A percentile compares a stretch with the other conserved stretches of the same genome.
phyloP scores from a whole-genome alignment of 306 rosid genomes.

The Vicia villosa region DNA sequence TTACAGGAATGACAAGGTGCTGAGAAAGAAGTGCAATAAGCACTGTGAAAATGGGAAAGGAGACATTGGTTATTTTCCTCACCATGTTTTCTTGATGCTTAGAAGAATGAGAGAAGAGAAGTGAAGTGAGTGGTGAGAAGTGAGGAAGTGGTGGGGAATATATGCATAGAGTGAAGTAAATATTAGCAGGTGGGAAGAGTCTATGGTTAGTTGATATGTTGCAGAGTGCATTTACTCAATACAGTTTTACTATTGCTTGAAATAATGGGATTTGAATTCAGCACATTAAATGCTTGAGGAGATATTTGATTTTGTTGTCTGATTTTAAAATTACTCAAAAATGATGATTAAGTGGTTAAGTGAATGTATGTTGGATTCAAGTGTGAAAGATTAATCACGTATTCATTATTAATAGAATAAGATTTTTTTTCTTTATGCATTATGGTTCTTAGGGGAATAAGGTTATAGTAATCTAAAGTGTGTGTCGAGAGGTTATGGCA shows the following conservation, averaged over 20 bases:
- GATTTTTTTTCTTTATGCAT: too few species aligned
- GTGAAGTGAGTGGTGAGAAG: constrained; percentile 26
- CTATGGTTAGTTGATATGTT: constrained; percentile 68
- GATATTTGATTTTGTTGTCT: too few species aligned
- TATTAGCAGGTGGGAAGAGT: constrained; percentile 69
- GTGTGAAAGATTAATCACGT: too few species aligned
- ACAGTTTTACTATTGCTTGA: not conserved
- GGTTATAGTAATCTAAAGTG: too few species aligned
- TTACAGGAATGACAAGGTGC: constrained; percentile 53
- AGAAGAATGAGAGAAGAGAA: not conserved
- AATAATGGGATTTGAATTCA: not conserved
- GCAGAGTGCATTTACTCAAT: constrained; percentile 76
- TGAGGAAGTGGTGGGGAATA: constrained; percentile 42
- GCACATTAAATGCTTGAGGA: not conserved
- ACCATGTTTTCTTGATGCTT: constrained; percentile 41
- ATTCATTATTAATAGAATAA: too few species aligned
- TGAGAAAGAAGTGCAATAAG: constrained; percentile 63
- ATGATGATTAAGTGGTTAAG: too few species aligned
- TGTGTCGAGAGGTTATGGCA: too few species aligned
- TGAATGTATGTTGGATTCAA: too few species aligned
- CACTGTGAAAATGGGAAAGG: constrained; percentile 48
- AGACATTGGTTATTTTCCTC: constrained; percentile 43
- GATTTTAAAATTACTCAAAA: too few species aligned
- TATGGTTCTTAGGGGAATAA: too few species aligned
- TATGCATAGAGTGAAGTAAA: constrained; percentile 63